Evolutionary conservation across 2,329 filamentous ascomycete species (phyloP), one percentile per base, ranked within the genome.

Genomic region (Sporothrix inflata): DNA sequence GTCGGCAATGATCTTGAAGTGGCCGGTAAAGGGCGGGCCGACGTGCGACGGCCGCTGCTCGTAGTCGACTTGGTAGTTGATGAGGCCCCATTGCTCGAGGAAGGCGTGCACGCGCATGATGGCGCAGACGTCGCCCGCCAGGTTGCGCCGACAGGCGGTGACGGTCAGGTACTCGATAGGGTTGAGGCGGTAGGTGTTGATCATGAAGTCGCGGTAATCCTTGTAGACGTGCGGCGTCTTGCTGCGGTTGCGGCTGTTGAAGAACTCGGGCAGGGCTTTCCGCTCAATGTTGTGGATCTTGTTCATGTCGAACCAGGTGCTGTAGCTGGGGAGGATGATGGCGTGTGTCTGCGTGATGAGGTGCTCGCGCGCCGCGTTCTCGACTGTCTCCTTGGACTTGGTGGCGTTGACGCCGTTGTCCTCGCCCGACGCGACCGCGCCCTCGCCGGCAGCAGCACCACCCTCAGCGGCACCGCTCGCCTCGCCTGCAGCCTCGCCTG

Each of bases 31-130:
- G 7, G 96, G 96, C 3, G 96, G 95, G 0, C 95, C 95, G 76
- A 98, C 95, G 80, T 94, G 96, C 1, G 96, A 98, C 11, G 96
- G 96, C 73, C 96, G 89, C 76, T 96, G 94, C 79, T 98, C 95
- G 40, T 95, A 93, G 82, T 99, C 96, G 78, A 99, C 95, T 86
- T 99, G 96, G 80, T 99, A 99, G 83, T 99, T 99, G 81, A 99
- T 98, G 78, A 99, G 85, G 8, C 96, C 96, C 96, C 96, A 99
- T 81, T 98, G 95, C 83, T 99, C 96, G 47, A 99, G 87, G 83
- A 99, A 99, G 19, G 94, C 92, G 82, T 99, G 96, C 21, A 99
- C 95, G 75, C 96, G 91, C 96, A 99, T 99, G 77, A 99, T 99
- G 51, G 96, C 95, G 83, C 96, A 99, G 42, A 99, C 96, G 82